Base-by-base conservation (phyloP, 1,284 basidiomycete genomes). In the Puccinia triticina region DNA sequence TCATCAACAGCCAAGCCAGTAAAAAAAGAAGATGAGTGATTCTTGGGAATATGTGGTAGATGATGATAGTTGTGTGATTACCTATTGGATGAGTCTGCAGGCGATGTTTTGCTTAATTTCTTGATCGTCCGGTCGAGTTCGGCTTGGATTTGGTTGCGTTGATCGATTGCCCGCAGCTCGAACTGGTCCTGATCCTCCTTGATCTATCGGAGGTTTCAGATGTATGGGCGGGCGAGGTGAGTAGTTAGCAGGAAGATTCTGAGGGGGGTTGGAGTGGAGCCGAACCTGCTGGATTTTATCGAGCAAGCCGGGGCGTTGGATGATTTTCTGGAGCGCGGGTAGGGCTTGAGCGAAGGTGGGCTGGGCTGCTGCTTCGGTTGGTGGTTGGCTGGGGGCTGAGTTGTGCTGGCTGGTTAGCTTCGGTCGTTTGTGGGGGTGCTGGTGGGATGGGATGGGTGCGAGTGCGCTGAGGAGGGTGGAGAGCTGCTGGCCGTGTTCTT, bases 261-360 rank as follows among this genome's bases (percentile, higher is more conserved):
- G 57, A 26, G 57, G 29, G 57, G n/a, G 10, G 2, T n/a, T 26
- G 3, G 40, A 43, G 12, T 7, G 40, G 40, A 12, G 12, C 40
- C n/a, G n/a, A 59, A 61, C 59, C 29, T 61, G 59, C 18, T 61
- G 59, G 18, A 61, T 61, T 61, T 61, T 61, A 32, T 61, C 59
- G 11, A 61, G 34, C 11, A 61, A 32, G 1, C 12, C 14, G 7
- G 29, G 8, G 4, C 26, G n/a, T 34, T 29, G 29, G 32, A 61
- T 34, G 7, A 34, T 32, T 34, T 61, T 34, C 18, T 61, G 1
- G 59, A 61, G 59, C 5, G 14, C 34, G 7, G 26, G 29, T 32
- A 61, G 29, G 8, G 59, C 29, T 34, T 61, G 29, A 32, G 11
- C 4, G 59, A 32, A 61, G 59, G 2, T 29, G 3, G 4, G 8